Evolutionary conservation across 768 basidiomycete species (phyloP), one percentile per base, ranked within the genome.

Genomic region (Lactifluus pinguis): DNA sequence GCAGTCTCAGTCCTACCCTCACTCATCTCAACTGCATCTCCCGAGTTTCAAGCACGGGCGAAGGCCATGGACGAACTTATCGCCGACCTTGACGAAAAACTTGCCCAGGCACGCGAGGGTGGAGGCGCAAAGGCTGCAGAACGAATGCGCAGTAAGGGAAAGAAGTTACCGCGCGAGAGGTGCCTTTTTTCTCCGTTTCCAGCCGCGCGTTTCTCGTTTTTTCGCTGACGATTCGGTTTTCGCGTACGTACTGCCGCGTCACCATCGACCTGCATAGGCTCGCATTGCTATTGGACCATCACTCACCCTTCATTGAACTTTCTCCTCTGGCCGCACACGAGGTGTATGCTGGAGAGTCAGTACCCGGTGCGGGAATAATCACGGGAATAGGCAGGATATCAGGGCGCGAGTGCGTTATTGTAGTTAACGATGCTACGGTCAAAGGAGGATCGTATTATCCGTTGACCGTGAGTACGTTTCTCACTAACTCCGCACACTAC

Each of bases 381-480:
- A 92, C 93, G 2, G 94, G 94, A 8, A 74, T 77, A 42, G 78
- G 77, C 2, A 77, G 89, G 34, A 83, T 94, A 42, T 80, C 85
- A 25, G 92, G 92, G 0, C 76, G 81, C 60, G 90, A 95, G 72
- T 94, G 91, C 68, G 84, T 97, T 65, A 73, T 98, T 5, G 85
- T 95, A 5, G 88, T 91, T n/a, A 98, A 97, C 71, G 94, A 98
- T 69, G 87, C 93, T 36, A 93, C 91, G 7, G 91, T 93, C 30
- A 94, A 94, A 71, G 93, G 93, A 14, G 93, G 93, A 8, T 89
- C 89, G 0, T 95, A 95, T 72, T 92, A 92, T 69, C 93, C 92
- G 21, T 72, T 94, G 53, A 93, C 91, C 15, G 90, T 84, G 62
- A 59, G 77, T 68, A 1, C 30, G 19, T 11, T 48, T 38, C 11